Base-by-base conservation (phyloP, 75 land plant species). In the Cupressus sempervirens region DNA sequence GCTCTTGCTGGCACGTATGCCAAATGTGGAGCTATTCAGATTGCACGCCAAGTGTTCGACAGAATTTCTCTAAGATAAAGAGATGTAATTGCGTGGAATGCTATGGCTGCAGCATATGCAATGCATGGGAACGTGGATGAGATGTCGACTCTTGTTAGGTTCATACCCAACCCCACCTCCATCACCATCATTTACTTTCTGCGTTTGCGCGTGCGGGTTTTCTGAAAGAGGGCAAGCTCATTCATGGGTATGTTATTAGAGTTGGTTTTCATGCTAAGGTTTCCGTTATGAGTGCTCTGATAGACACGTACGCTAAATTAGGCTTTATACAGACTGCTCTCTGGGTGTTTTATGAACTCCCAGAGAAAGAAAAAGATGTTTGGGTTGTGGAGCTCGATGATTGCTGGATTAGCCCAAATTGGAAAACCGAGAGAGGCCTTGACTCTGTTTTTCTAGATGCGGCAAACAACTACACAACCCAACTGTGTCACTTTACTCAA, bases 281-380 rank as follows among this genome's bases (percentile, higher is more conserved):
- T 3, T 84, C 72, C 16, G 80, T 89, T 54, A 72, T 52, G 6
- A 82, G 50, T 52, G 48, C 88, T 26, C 12, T 89, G 0, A 46
- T 89, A 74, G 86, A 89, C 43, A 84, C 86, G 88, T 89, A 86
- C 54, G 58, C 74, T 32, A 89, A 89, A 85, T 88, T 38, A 65
- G 84, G 76, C 36, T 83, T 45, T 50, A 52, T 83, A 43, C 84
- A 76, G 32, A 38, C 20, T 54, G 83, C 84, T 56, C 40, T 81
- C 41, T 34, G 10, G 38, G 72, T 83, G 40, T 87, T 87, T 81
- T 54, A 77, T 26, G 34, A 87, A 32, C 14, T 87, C 1, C 53
- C 80, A 18, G 56, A 40, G 30, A 87, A 54, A 84, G n/a, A 5
- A 62, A 62, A 62, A 23, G 85, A 87, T 87, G 88, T n/a, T n/a